phyloP scores from a whole-genome alignment of 2,329 filamentous ascomycete species.

The Claviceps pazoutovae region DNA sequence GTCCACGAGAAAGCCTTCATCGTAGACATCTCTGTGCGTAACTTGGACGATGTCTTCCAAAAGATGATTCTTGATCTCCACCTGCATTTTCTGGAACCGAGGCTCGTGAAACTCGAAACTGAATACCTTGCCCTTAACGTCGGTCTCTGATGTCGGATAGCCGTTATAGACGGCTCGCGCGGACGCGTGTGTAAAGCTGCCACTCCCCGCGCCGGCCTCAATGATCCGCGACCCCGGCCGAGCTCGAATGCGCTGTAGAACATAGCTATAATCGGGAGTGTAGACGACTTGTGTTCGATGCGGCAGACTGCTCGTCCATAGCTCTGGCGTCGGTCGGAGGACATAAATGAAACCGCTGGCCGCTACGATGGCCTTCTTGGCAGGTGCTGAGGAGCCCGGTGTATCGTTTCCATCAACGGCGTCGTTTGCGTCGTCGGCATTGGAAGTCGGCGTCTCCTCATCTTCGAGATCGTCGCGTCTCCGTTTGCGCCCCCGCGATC shows the following conservation, averaged over 20 bases:
- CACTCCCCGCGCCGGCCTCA: conserved; percentile 70
- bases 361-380: conserved; percentile 38
- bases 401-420: conserved; percentile 9
- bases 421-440: conserved; percentile 18
- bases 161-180: conserved; percentile 64
- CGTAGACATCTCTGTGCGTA: conserved; percentile 68
- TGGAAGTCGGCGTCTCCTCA: conserved; percentile 27
- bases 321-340: conserved; percentile 64
- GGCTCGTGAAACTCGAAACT: conserved; percentile 73
- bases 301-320: conserved; percentile 68
- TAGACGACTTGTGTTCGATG: conserved; percentile 80
- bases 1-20: conserved; percentile 54
- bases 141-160: conserved; percentile 33
- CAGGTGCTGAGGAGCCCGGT: conserved; percentile 18
- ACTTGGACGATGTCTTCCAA: conserved; percentile 54
- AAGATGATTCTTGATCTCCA: conserved; percentile 56
- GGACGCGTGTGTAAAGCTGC: conserved; percentile 71
- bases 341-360: conserved; percentile 64
- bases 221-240: conserved; percentile 61
- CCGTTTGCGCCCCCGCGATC: conserved; percentile 64
- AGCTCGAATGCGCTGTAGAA: conserved; percentile 61
- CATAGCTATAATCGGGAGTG: conserved; percentile 75
- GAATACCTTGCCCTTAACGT: conserved; percentile 54
- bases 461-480: conserved; percentile 32
- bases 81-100: conserved; percentile 52